Conservation (phyloP, 805 yeast genomes). For the Sugiyamaella smithiae region DNA sequence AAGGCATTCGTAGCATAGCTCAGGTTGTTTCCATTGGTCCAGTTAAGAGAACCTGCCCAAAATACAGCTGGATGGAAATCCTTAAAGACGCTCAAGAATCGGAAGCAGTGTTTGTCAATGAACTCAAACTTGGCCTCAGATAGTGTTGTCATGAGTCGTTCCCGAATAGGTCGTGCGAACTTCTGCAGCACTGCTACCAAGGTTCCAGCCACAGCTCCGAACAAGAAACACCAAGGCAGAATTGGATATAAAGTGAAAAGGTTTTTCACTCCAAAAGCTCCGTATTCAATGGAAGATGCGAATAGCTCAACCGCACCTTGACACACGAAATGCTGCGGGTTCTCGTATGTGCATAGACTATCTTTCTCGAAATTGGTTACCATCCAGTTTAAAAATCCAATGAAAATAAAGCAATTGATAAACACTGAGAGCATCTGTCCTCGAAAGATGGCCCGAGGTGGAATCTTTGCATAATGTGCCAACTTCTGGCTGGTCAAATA, state of each 20-base stretch:
- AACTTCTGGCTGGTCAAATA: constrained; percentile 56
- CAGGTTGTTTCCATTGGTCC: constrained; percentile 41
- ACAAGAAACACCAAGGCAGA: constrained; percentile 60
- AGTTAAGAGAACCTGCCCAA: constrained; percentile 36
- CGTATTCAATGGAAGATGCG: constrained; percentile 54
- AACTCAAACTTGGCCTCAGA: constrained; percentile 35
- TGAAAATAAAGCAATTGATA: constrained; percentile 32
- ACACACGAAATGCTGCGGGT: constrained; percentile 43
- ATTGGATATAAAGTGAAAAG: constrained; percentile 53
- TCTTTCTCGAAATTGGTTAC: constrained; percentile 31
- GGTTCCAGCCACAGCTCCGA: constrained; percentile 45
- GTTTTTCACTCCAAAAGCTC: constrained; percentile 57
- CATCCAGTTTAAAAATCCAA: constrained; percentile 36
- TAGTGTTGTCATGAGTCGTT: constrained; percentile 18
- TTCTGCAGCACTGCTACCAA: too few relatives aligned
- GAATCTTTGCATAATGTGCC: constrained; percentile 57
- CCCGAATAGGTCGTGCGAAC: too few relatives aligned
- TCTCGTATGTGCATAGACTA: constrained; percentile 47
- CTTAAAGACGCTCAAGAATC: constrained; percentile 9
- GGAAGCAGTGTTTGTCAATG: constrained; percentile 44
- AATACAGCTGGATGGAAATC: constrained; percentile 12
- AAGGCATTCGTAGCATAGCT: constrained; percentile 43
- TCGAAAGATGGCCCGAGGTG: constrained; percentile 49
- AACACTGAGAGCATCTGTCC: constrained; percentile 43
- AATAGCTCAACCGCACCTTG: constrained; percentile 41